phyloP scores from a whole-genome alignment of 2,329 filamentous ascomycete genomes.

The Graphiopsis chlorocephala region DNA sequence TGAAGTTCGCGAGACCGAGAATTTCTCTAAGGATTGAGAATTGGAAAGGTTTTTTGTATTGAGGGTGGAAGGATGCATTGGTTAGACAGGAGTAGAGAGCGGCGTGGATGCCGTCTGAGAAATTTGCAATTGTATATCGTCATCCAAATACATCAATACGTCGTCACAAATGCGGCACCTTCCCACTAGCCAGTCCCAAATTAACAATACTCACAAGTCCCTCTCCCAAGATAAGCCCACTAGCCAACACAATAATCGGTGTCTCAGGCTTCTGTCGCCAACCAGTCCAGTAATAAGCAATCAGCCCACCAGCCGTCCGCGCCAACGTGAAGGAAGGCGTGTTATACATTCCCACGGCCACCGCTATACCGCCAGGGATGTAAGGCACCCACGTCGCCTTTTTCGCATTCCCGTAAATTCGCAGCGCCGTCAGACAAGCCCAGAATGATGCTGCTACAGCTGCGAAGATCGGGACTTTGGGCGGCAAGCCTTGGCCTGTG shows the following conservation, averaged over 20 bases:
- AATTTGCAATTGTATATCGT: too few species aligned
- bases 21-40: too few species aligned
- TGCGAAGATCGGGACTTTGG: slow-evolving; percentile 79
- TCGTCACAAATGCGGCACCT: slow-evolving; percentile 65
- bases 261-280: slow-evolving; percentile 60
- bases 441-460: slow-evolving; percentile 73
- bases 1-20: too few species aligned
- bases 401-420: slow-evolving; percentile 54
- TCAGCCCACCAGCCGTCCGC: slow-evolving; percentile 72
- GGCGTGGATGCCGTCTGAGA: too few species aligned
- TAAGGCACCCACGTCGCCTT: slow-evolving; percentile 64
- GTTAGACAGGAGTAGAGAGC: too few species aligned
- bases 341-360: slow-evolving; percentile 98
- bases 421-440: slow-evolving; percentile 64
- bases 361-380: slow-evolving; percentile 89
- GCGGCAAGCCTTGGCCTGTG: slow-evolving; percentile 82
- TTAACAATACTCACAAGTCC: slow-evolving; percentile 91
- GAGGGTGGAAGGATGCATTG: too few species aligned
- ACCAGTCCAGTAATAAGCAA: slow-evolving; percentile 74
- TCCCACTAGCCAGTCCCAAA: slow-evolving; percentile 71
- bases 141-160: background rate
- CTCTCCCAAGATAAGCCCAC: slow-evolving; percentile 87
- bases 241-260: slow-evolving; percentile 82
- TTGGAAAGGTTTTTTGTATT: too few species aligned
- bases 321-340: slow-evolving; percentile 93